Base-by-base conservation (phyloP, 2,329 filamentous ascomycete genomes). In the Elsinoe australis region DNA sequence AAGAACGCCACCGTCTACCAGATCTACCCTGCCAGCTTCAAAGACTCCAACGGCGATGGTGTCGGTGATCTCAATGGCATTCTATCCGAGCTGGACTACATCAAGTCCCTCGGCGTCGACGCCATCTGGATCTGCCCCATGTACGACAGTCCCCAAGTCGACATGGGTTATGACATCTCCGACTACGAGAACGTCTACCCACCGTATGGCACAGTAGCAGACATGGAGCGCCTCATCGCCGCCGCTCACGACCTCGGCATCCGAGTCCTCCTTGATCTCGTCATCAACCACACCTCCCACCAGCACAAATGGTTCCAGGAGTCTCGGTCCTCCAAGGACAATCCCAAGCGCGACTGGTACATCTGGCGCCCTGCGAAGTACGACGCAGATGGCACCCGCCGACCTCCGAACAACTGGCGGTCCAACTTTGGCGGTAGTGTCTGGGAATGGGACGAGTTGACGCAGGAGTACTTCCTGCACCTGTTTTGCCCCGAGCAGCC, bases 401-500 rank as follows among this genome's bases (percentile, higher is more conserved):
- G 79, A 38, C 81, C 84, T 0, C 85, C 85, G 0, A 89, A 85
- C 56, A 89, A 89, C 64, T 89, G 83, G 73, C 81, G 74, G 67
- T 53, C 75, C 65, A 67, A 78, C 73, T 66, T 84, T 79, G 61
- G 60, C 19, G 58, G 58, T 5, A 77, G 70, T 46, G 72, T 74
- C 0, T 87, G 83, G 83, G 69, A 80, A 52, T 89, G 79, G 71
- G 84, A 89, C 58, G 80, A 85, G 55, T 60, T 65, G 12, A 87
- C 83, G 0, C 71, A 74, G 48, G 83, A 89, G 64, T 89, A 86
- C 61, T 89, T 87, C 57, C 75, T 89, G 0, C 80, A 85, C 53
- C 73, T 92, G 8, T 94, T 87, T 62, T 81, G 82, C 6, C 76
- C 75, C 4, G 80, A 87, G 56, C 85, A 90, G 61, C 85, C 87